Conservation (phyloP, 345 rosid species). For the Corymbia maculata region DNA sequence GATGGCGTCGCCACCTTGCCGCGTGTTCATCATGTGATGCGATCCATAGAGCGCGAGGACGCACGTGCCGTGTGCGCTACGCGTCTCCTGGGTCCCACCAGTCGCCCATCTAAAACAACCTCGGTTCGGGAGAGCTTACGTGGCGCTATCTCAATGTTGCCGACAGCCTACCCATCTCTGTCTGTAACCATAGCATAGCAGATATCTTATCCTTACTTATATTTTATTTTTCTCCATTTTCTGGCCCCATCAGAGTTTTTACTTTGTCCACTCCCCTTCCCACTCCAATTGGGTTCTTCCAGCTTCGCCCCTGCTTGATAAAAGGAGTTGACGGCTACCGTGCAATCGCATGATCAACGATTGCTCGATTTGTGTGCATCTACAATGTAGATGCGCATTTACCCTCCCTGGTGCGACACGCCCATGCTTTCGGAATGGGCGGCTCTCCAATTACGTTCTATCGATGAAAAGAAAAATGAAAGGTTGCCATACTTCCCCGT, state of each 20-base stretch:
- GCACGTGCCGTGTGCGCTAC: not conserved
- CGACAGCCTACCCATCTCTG: not conserved
- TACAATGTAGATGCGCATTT: too few species aligned
- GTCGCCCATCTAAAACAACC: not conserved
- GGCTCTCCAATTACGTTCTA: not conserved
- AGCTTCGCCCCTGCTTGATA: not conserved
- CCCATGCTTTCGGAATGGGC: too few species aligned
- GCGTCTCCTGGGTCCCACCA: not conserved
- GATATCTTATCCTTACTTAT: not conserved
- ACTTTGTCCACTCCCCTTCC: not conserved
- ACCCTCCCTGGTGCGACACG: too few species aligned
- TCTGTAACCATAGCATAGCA: not conserved
- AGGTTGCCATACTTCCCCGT: not conserved
- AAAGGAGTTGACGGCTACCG: not conserved
- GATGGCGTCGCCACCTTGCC: not conserved
- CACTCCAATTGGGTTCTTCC: not conserved
- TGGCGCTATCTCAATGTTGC: not conserved
- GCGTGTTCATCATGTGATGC: not conserved
- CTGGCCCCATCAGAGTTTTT: not conserved
- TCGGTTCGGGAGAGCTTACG: not conserved
- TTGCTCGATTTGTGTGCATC: not conserved
- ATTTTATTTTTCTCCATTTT: fast-evolving
- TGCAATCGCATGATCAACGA: not conserved
- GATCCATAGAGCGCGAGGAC: not conserved
- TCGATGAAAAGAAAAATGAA: not conserved